A percentile compares a stretch with the other conserved stretches of the same genome.
Conservation (phyloP, 225 moss, liverwort and hornwort genomes). For the Bryum argenteum region DNA sequence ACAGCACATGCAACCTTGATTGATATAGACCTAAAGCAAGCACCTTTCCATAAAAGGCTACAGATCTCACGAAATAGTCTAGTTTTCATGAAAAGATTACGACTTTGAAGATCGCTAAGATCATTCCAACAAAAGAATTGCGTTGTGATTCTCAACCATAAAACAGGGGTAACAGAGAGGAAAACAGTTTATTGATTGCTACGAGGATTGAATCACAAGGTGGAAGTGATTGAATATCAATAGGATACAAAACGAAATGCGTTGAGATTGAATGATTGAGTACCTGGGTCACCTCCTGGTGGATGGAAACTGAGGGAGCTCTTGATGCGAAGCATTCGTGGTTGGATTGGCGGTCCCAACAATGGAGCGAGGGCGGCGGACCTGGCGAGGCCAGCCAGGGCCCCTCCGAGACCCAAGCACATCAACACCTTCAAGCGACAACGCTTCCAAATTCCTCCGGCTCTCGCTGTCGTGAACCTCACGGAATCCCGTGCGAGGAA, state of each 20-base stretch:
- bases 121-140: too few relatives aligned
- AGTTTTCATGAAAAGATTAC: too few relatives aligned
- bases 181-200: too few relatives aligned
- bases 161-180: too few relatives aligned
- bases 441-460: conserved; percentile 68
- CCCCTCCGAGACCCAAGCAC: conserved; percentile 46
- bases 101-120: too few relatives aligned
- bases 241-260: neutral
- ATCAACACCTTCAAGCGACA: conserved; percentile 80
- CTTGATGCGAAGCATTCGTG: conserved; percentile 44
- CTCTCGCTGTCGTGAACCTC: conserved; percentile 77
- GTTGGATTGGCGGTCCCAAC: conserved; percentile 32
- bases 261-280: neutral
- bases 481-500: conserved; percentile 67
- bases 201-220: too few relatives aligned
- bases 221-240: too few relatives aligned
- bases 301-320: conserved; percentile 34
- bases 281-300: conserved; percentile 37
- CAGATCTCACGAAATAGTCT: too few relatives aligned
- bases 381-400: conserved; percentile 57
- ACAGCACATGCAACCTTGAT: neutral
- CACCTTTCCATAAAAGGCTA: too few relatives aligned
- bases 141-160: too few relatives aligned
- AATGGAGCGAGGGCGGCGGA: conserved; percentile 45
- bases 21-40: too few relatives aligned